Base-by-base conservation (phyloP, 371 early-diverging fungal genomes). In the Mortierella polycephala region DNA sequence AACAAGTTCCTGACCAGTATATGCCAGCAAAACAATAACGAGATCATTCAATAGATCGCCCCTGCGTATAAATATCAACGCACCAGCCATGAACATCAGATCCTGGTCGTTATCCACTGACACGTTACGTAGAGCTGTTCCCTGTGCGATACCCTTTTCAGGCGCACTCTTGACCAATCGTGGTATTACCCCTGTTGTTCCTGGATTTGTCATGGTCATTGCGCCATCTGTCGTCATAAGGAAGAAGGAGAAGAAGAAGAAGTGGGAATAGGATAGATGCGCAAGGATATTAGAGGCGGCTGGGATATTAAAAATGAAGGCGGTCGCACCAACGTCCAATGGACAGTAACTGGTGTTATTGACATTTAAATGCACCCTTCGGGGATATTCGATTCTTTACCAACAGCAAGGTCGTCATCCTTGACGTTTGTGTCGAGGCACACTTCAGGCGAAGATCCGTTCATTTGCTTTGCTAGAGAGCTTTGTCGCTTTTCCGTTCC, bases 41-140 rank as follows among this genome's bases (percentile, higher is more conserved):
- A n/a, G n/a, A n/a, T n/a, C n/a, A n/a, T n/a, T n/a, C n/a, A n/a
- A n/a, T n/a, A n/a, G n/a, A n/a, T n/a, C n/a, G n/a, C n/a, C n/a
- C n/a, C n/a, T n/a, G n/a, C n/a, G n/a, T n/a, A 39, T 14, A 18
- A 56, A 56, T 11, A 20, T 40, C 12, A 16, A 4, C 61, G 64
- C 58, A 64, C 64, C 64, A 45, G 52, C 57, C 61, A 60, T 46
- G 57, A 58, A 53, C 62, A 60, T 40, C 20, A 60, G 60, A 40
- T 67, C 61, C 30, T 58, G 62, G 16, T 42, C 60, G 56, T 21
- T 57, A 3, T 62, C 3, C 8, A 13, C 51, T 11, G 6, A 58
- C 18, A 63, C 62, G 44, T 58, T 64, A 41, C 52, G 51, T 42
- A 56, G 64, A 14, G 64, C 57, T 41, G 52, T 49, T 16, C 66